Evolutionary conservation across 768 basidiomycete species (phyloP), one percentile per base, ranked within the genome.

Genomic region (Rickenella mellea): DNA sequence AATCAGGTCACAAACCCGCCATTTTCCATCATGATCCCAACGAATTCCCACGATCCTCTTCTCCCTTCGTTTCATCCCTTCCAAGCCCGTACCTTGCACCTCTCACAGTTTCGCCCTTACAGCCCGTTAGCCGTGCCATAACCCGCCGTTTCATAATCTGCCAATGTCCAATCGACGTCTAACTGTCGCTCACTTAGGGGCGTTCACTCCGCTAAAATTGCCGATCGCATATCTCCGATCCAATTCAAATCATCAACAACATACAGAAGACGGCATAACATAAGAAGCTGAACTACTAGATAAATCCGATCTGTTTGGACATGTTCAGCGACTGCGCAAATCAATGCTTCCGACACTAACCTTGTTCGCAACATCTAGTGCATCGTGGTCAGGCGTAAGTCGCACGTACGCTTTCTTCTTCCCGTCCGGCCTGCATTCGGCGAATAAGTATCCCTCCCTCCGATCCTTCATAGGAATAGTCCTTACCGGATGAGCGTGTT

Each of bases 381-480:
- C 93, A 56, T 97, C 93, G 63, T 92, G 85, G 70, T 96, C 92
- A n/a, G 91, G 64, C 17, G 91, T 87, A 61, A 98, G 69, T 39
- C 93, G 81, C 33, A 97, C 93, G 62, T 96, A 99, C 31, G 96
- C 96, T 83, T 98, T 98, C 76, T 99, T 99, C 80, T 84, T 90
- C 40, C 94, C 94, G 58, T 98, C 96, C 41, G 94, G 96, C 62
- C 88, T 92, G 45, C n/a, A n/a, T 36, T 12, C 12, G 19, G 15
- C 19, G 11, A 10, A 36, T 19, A 17, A n/a, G 26, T 28, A 26
- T 5, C 29, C 37, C 12, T 27, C 29, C 27, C 9, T n/a, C 15
- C 12, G 17, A 15, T 9, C 26, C 20, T 11, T 24, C 39, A 33
- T 7, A 17, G 15, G 12, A 11, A 22, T 5, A 28, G 9, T 2